These are phyloP conservation scores for Garcia nutans DNA, from an alignment of 345 rosid genomes.

Conservation along the genomic window DNA sequence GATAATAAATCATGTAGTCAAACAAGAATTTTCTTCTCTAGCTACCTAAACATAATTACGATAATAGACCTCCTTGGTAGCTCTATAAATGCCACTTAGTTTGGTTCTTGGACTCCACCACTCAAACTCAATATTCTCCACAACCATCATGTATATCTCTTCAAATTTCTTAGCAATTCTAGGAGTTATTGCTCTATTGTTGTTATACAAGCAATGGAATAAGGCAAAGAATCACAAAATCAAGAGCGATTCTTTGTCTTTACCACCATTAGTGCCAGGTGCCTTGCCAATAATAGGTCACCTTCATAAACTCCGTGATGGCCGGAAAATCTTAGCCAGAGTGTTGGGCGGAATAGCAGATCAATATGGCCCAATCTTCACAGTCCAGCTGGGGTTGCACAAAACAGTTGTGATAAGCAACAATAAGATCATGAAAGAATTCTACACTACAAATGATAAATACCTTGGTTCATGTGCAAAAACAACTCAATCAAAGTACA, in stretches of 20 bases:
- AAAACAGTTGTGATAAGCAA: constrained; percentile 12
- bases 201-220: neutral
- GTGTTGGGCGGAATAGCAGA: constrained; percentile 19
- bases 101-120: neutral
- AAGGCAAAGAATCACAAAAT: neutral
- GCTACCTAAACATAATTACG: no score
- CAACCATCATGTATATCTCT: constrained; percentile 2
- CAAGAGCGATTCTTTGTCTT: neutral
- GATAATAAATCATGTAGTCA: no score
- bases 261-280: constrained; percentile 14
- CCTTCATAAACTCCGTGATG: constrained; percentile 13
- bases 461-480: constrained; percentile 14
- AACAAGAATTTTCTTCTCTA: no score
- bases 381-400: constrained; percentile 10
- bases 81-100: neutral
- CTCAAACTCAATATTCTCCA: neutral
- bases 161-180: neutral
- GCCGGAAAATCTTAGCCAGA: constrained; percentile 14
- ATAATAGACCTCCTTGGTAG: neutral
- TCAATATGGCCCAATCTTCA: constrained; percentile 24
- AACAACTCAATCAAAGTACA: constrained; percentile 15
- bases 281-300: constrained; percentile 26
- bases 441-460: constrained; percentile 19
- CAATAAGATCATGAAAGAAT: constrained; percentile 14
- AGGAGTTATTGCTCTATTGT: neutral